Base-by-base conservation (phyloP, 1,284 basidiomycete genomes). In the Malassezia yamatoensis region DNA sequence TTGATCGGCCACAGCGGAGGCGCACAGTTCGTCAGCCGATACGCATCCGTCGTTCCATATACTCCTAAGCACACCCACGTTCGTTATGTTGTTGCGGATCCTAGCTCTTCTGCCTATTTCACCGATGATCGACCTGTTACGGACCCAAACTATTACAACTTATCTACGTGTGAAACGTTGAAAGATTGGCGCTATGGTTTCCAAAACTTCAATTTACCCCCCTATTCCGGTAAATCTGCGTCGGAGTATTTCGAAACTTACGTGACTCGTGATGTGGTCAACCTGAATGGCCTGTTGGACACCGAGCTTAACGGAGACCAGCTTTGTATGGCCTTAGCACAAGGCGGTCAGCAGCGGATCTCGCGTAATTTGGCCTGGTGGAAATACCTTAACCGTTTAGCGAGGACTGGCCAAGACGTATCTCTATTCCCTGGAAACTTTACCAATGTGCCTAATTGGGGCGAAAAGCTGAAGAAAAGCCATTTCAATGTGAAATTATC, bases 1-100 rank as follows among this genome's bases (percentile, higher is more conserved):
- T 57, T 71, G n/a, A 56, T 65, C 8, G 68, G 61, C 5, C 68
- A 71, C 49, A 68, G 68, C 11, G 68, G 66, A 2, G 68, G 68
- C 2, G 66, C 53, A 5, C 65, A 69, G 58, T 53, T 68, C 44
- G 38, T 68, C 24, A 61, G 61, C 40, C 49, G 68, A 11, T 65
- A 68, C 16, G 68, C 64, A 0, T 3, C 53, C 11, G 60, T 63
- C 15, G 54, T 63, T 0, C 47, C 43, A 1, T 11, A 13, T 2
- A 3, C 41, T 1, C 53, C 57, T 0, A 9, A 24, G 9, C 10
- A 62, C 9, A 16, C 65, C 5, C 49, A 49, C 32, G 51, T 70
- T 7, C 60, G 68, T 2, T 70, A 65, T 37, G 51, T 71, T 6
- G 47, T 64, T 1, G 68, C 62, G 1, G 64, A 71, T 37, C 66